A percentile compares a stretch with the other conserved stretches of the same genome.
Conservation (phyloP, 2,329 filamentous ascomycete genomes). For the Chrysosporium queenslandicum region DNA sequence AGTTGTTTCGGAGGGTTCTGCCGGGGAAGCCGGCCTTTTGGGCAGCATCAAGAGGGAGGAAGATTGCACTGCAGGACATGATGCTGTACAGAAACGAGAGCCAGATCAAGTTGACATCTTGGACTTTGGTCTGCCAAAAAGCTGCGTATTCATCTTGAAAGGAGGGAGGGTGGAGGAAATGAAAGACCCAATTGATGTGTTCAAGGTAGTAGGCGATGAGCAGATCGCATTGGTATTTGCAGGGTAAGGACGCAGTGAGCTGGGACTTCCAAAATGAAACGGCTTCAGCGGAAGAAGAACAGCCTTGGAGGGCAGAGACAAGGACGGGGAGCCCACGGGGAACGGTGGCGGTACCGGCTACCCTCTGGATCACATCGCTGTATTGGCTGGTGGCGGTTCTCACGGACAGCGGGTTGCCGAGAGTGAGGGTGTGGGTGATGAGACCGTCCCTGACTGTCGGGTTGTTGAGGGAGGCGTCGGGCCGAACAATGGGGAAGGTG, state of each 20-base stretch:
- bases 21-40: conserved; percentile 19
- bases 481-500: background rate
- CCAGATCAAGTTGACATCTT: conserved; percentile 26
- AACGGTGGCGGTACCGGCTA: conserved; percentile 5
- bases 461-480: background rate
- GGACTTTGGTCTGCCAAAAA: conserved; percentile 22
- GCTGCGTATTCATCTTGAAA: conserved; percentile 21
- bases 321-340: conserved; percentile 7
- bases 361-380: background rate
- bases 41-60: conserved; percentile 20
- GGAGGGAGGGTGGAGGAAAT: conserved; percentile 21
- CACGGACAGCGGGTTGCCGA: background rate
- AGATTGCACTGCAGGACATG: conserved; percentile 25
- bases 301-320: background rate
- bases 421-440: background rate
- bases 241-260: conserved; percentile 18
- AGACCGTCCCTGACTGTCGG: background rate
- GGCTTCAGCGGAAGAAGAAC: conserved; percentile 8
- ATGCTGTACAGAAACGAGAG: conserved; percentile 25
- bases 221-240: conserved; percentile 20
- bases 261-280: conserved; percentile 21
- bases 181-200: conserved; percentile 27
- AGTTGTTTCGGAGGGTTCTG: conserved; percentile 18
- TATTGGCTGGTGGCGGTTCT: background rate
- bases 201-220: conserved; percentile 25